Percentiles rank a stretch among this genome's conserved stretches.
Evolutionary conservation across 148 eudicot genomes (phyloP).

Genomic region (Vaccinium vitisidaea): DNA sequence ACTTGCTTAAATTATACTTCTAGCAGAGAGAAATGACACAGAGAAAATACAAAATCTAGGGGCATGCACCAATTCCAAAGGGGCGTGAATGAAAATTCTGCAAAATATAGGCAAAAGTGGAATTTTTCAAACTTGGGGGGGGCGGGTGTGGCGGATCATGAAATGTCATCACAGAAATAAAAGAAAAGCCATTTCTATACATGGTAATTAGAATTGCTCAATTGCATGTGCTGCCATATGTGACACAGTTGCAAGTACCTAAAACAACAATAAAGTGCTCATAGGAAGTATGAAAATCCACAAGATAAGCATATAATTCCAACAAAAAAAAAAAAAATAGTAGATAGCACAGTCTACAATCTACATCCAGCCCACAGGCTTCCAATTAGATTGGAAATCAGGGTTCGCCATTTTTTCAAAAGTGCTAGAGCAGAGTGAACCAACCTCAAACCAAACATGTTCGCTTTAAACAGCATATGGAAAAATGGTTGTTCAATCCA

Average conservation of each 20-base stretch:
- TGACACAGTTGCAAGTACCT: background rate
- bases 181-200: background rate
- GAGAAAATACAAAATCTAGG: background rate
- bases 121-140: background rate
- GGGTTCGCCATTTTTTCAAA: background rate
- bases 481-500: background rate
- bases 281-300: background rate
- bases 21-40: background rate
- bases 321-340: background rate
- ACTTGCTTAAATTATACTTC: background rate
- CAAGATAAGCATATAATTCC: background rate
- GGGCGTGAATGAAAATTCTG: background rate
- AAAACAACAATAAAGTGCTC: background rate
- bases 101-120: background rate
- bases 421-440: background rate
- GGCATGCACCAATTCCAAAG: background rate
- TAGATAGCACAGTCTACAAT: background rate
- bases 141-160: background rate
- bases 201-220: background rate
- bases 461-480: background rate
- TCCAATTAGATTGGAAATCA: constrained; percentile 2
- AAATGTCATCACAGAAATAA: background rate
- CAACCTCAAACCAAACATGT: background rate
- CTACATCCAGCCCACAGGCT: background rate
- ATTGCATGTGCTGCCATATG: background rate